A percentile compares a stretch with the other conserved stretches of the same genome.
phyloP scores from a whole-genome alignment of 2,329 filamentous ascomycete species.

The Trichoderma semiorbis region DNA sequence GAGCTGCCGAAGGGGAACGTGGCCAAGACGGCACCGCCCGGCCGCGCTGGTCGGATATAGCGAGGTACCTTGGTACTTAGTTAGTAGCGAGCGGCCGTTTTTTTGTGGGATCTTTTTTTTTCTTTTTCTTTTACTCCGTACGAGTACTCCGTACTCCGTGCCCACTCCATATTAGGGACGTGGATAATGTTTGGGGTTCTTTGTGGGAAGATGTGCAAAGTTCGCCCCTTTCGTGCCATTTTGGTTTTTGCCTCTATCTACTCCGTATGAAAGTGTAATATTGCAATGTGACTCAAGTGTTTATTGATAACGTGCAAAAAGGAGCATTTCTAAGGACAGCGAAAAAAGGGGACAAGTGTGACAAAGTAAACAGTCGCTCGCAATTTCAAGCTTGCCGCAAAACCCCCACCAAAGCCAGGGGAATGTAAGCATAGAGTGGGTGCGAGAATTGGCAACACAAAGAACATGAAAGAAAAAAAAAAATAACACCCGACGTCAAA shows the following conservation, averaged over 20 bases:
- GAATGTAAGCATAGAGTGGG: not conserved
- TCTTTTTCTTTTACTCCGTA: not conserved
- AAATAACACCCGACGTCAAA: not conserved
- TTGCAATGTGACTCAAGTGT: not conserved
- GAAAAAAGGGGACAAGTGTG: too few relatives aligned
- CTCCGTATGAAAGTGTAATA: not conserved
- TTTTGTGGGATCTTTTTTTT: not conserved
- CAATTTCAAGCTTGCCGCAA: not conserved
- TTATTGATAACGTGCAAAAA: not conserved
- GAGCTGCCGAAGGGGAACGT: not conserved
- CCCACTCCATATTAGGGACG: too few relatives aligned
- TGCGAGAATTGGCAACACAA: not conserved
- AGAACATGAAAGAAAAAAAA: not conserved
- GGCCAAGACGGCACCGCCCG: not conserved
- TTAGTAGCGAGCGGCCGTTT: too few relatives aligned
- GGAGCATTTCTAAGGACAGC: too few relatives aligned
- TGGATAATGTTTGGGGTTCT: too few relatives aligned
- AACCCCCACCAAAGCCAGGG: not conserved
- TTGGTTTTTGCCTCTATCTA: not conserved
- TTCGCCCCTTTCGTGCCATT: not conserved
- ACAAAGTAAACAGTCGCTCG: not conserved
- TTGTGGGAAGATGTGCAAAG: not conserved
- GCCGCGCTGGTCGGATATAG: not conserved
- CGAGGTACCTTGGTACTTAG: not conserved
- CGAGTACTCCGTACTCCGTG: too few relatives aligned